These are phyloP conservation scores for Sarcodon aspratus DNA, from an alignment of 768 basidiomycete genomes.

Conservation along the genomic window DNA sequence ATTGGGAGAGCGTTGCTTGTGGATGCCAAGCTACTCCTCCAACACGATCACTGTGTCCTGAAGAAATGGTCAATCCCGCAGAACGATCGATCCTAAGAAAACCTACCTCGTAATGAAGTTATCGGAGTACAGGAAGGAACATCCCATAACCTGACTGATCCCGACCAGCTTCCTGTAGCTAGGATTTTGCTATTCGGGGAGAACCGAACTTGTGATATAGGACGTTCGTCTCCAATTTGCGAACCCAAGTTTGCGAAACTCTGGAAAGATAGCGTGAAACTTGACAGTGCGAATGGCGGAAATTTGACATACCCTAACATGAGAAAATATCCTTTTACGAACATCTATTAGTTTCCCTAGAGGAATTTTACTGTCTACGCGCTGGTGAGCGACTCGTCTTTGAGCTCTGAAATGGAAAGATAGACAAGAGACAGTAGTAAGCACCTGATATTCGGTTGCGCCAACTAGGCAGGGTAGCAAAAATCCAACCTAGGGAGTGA, in stretches of 20 bases:
- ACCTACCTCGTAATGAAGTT: constrained; percentile 59
- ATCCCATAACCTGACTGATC: constrained; percentile 91
- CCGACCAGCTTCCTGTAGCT: constrained; percentile 95
- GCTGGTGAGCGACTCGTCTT: constrained; percentile 87
- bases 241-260: constrained; percentile 90
- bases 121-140: constrained; percentile 82
- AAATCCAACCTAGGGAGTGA: constrained; percentile 90
- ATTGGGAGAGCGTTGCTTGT: constrained; percentile 66
- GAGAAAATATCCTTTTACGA: constrained; percentile 79
- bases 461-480: constrained; percentile 34
- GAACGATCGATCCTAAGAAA: no score
- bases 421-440: constrained; percentile 42
- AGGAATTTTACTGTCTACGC: constrained; percentile 78
- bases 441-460: constrained; percentile 52
- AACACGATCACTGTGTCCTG: constrained; percentile 83
- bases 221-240: constrained; percentile 95
- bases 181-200: constrained; percentile 83
- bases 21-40: constrained; percentile 99
- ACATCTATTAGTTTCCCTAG: constrained; percentile 85
- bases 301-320: constrained; percentile 64
- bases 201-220: constrained; percentile 89
- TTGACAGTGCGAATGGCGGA: background rate
- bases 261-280: constrained; percentile 23
- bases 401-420: constrained; percentile 71
- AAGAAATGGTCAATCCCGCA: background rate